Conservation (phyloP, 306 rosid genomes). For the Cicer cuneatum region DNA sequence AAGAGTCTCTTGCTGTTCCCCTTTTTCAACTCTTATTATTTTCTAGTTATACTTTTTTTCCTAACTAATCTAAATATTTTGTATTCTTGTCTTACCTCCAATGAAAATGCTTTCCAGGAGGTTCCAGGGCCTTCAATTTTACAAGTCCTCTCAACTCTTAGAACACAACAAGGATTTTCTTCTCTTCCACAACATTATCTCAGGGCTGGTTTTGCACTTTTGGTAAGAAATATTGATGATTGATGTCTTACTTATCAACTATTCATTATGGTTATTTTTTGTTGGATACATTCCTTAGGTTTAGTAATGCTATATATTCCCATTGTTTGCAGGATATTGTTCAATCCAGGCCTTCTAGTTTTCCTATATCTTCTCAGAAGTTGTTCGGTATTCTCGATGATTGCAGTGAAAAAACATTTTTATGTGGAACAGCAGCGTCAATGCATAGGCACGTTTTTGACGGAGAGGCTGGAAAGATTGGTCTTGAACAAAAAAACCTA, state of each 20-base stretch:
- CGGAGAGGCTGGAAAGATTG: conserved; percentile 86
- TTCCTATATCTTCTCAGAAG: conserved; percentile 77
- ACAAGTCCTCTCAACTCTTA: conserved; percentile 63
- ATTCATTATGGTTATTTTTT: conserved; percentile 17
- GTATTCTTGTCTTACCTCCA: conserved; percentile 29
- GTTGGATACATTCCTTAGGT: conserved; percentile 30
- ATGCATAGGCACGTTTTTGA: conserved; percentile 84
- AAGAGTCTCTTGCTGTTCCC: conserved; percentile 29
- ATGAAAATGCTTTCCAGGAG: conserved; percentile 63
- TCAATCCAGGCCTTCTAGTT: conserved; percentile 70
- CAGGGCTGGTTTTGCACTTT: conserved; percentile 88
- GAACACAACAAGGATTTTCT: conserved; percentile 68
- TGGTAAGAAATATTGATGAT: conserved; percentile 61
- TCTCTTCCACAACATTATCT: conserved; percentile 77
- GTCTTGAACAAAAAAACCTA: conserved; percentile 81
- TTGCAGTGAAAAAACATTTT: conserved; percentile 87
- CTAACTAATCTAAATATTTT: conserved; percentile 11
- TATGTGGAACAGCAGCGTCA: conserved; percentile 70
- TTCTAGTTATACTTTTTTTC: conserved; percentile 1
- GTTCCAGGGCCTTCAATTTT: conserved; percentile 79
- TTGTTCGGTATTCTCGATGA: conserved; percentile 76
- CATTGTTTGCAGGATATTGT: conserved; percentile 72
- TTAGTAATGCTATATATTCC: conserved; percentile 19
- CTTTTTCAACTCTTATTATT: conserved; percentile 25
- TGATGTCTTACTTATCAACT: conserved; percentile 29